Conservation (phyloP, 2,329 filamentous ascomycete species). For the Colletotrichum costaricense region DNA sequence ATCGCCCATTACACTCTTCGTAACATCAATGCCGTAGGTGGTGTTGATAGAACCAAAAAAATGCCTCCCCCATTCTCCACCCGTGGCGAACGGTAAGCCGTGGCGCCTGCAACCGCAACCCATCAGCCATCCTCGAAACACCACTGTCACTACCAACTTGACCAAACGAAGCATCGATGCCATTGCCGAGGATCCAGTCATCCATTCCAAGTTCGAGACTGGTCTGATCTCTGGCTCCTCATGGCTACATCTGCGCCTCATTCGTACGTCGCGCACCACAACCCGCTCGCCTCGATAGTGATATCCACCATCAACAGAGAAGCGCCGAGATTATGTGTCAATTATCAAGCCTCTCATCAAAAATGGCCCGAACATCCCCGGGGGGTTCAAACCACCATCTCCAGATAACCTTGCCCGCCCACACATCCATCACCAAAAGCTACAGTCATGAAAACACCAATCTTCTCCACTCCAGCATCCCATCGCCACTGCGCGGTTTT, state of each 20-base stretch:
- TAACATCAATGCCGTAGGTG: neutral
- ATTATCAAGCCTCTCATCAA: neutral
- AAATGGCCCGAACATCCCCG: neutral
- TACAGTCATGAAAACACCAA: neutral
- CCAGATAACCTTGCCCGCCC: neutral
- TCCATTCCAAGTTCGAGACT: constrained; percentile 8
- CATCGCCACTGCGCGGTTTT: constrained; percentile 3
- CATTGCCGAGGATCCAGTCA: neutral
- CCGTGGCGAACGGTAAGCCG: constrained; percentile 12
- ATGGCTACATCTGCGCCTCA: neutral
- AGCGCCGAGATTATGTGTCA: constrained; percentile 1
- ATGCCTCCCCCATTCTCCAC: neutral
- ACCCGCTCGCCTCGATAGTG: constrained; percentile 4
- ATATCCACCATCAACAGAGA: neutral
- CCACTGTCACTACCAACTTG: neutral
- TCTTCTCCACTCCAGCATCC: neutral
- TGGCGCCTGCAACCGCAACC: constrained; percentile 1
- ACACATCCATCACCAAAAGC: neutral
- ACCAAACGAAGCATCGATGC: neutral
- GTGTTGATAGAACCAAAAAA: neutral
- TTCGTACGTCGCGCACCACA: neutral
- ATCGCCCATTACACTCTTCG: neutral
- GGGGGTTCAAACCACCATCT: too few relatives aligned
- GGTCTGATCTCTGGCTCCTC: neutral
- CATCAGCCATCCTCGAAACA: neutral